A percentile compares a stretch with the other conserved stretches of the same genome.
phyloP scores from a whole-genome alignment of 1,284 basidiomycete species.

The Sanghuangporus sanghuang region DNA sequence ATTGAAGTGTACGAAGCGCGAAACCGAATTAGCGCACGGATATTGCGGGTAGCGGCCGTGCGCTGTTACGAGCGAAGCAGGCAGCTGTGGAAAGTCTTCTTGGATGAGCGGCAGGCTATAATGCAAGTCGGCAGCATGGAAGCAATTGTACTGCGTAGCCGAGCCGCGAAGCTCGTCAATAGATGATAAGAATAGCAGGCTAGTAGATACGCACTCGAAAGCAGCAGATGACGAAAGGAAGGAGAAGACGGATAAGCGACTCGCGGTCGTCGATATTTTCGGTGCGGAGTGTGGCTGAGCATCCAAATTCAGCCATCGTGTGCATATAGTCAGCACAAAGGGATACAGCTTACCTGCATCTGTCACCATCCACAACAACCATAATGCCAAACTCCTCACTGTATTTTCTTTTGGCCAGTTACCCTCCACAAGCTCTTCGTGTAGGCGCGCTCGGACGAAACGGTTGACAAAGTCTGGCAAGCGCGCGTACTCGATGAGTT shows the following conservation, averaged over 20 bases:
- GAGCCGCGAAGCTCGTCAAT: not conserved
- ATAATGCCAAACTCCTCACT: constrained; percentile 50
- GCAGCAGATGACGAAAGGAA: constrained; percentile 53
- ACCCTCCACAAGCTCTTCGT: constrained; percentile 34
- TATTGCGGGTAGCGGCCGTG: constrained; percentile 58
- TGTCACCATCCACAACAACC: constrained; percentile 58
- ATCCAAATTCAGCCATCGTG: not conserved
- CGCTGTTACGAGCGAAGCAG: constrained; percentile 40
- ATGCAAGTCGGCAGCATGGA: constrained; percentile 56
- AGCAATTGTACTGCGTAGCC: constrained; percentile 43
- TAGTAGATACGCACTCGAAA: constrained; percentile 37
- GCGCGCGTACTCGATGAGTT: constrained; percentile 47
- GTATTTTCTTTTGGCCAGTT: constrained; percentile 55
- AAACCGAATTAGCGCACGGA: constrained; percentile 29
- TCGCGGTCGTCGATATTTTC: constrained; percentile 37
- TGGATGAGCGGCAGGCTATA: constrained; percentile 44
- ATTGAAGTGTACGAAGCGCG: constrained; percentile 36
- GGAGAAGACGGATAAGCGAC: constrained; percentile 42
- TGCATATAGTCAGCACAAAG: constrained; percentile 9
- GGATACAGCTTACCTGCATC: constrained; percentile 36
- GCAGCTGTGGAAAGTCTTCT: constrained; percentile 21
- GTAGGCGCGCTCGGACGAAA: constrained; percentile 41
- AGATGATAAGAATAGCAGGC: not conserved
- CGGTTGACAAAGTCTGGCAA: constrained; percentile 41
- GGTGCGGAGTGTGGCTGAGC: constrained; percentile 40